phyloP scores from a whole-genome alignment of 1,284 basidiomycete species.

The Apiotrichum siamense region DNA sequence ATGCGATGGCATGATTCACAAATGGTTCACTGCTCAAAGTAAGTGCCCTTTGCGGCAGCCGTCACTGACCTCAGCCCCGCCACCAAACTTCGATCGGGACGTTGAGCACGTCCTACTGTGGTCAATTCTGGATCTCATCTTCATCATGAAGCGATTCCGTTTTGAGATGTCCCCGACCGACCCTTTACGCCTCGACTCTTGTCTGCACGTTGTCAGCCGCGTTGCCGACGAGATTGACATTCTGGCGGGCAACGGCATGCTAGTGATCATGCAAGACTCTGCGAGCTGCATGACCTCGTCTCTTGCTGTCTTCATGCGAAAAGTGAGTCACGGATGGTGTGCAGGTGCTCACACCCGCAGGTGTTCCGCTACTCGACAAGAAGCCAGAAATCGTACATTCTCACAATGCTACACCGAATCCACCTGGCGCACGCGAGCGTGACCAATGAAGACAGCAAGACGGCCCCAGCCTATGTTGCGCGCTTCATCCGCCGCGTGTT shows the following conservation, averaged over 20 bases:
- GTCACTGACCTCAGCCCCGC: constrained; percentile 11
- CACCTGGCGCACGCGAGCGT: constrained; percentile 16
- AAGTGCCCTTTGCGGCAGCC: not conserved
- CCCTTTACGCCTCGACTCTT: constrained; percentile 23
- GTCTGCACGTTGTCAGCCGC: constrained; percentile 21
- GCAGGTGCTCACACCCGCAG: constrained; percentile 11
- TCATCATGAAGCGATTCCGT: constrained; percentile 29
- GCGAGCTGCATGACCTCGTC: constrained; percentile 32
- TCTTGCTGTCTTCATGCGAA: constrained; percentile 25
- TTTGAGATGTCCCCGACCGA: constrained; percentile 20
- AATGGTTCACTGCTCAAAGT: constrained; percentile 28
- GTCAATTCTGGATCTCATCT: constrained; percentile 32
- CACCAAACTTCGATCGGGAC: constrained; percentile 25
- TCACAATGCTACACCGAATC: constrained; percentile 18
- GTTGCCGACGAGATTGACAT: constrained; percentile 31
- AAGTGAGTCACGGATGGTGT: constrained; percentile 11
- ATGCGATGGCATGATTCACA: constrained; percentile 23
- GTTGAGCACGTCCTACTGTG: constrained; percentile 31
- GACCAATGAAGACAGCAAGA: constrained; percentile 14
- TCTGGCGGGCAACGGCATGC: constrained; percentile 23
- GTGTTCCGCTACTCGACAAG: constrained; percentile 24
- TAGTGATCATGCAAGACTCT: constrained; percentile 37
- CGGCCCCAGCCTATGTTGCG: constrained; percentile 19
- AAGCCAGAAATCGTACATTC: constrained; percentile 13
- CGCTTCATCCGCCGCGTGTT: constrained; percentile 18